Evolutionary conservation across 305 asterid species (phyloP), one percentile per base, ranked within the genome.

Genomic region (Fraxinus paxiana): DNA sequence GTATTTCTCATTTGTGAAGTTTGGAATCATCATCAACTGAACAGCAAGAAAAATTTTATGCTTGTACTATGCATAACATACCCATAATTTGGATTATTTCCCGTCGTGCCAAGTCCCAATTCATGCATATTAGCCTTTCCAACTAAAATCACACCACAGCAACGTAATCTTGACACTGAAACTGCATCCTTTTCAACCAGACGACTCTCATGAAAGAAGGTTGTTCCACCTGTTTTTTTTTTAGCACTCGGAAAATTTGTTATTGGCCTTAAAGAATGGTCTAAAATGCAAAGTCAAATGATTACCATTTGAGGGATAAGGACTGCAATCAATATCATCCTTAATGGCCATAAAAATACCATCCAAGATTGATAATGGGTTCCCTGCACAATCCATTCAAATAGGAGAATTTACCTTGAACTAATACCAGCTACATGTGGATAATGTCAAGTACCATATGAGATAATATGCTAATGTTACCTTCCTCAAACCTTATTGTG

Each of bases 91-190:
- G 99, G 92, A 85, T 96, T 96, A 83, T 91, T 94, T 88, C 99
- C 99, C 17, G 98, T 92, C 1, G 97, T 91, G 26, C 99, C 98
- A 87, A 96, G 81, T 65, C 99, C 99, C 86, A 96, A 80, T 85
- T 96, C 99, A 87, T 96, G 98, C 99, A 96, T 96, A 89, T 94
- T 96, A 76, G 99, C 99, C 85, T 96, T 96, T 81, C 99, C 99
- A 80, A 96, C 99, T 56, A 96, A 91, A 83, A 96, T 84, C 80
- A 84, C 98, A 75, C 98, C 99, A 82, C 98, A 94, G 48, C 91
- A 84, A 20, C 99, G 97, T 86, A 96, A 84, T 82, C 89, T 89
- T 87, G 91, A 92, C 76, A 93, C 97, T 70, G 88, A 90, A 74
- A 75, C 88, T 33, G 98, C 98, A 87, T 96, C 99, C 86, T 85